A percentile compares a stretch with the other conserved stretches of the same genome.
Evolutionary conservation across 176 grass and related monocot genomes (phyloP).

Genomic region (Oryza nivara): DNA sequence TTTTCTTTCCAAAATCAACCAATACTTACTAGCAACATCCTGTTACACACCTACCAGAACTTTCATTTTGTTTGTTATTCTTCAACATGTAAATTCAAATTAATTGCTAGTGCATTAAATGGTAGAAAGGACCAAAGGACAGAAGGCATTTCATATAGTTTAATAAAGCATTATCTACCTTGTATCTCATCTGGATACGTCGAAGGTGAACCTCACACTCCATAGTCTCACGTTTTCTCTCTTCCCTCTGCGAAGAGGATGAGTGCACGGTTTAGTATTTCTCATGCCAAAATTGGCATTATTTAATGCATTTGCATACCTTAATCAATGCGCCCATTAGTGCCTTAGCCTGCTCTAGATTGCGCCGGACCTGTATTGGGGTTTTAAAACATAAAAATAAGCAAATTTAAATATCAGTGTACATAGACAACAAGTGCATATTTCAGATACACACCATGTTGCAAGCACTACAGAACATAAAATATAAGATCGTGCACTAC

Average conservation of each 20-base stretch:
- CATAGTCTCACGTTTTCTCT: slow-evolving; percentile 63
- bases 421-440: not conserved
- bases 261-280: not conserved
- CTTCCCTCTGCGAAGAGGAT: slow-evolving; percentile 56
- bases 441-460: not conserved
- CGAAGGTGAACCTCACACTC: slow-evolving; percentile 66
- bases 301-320: slow-evolving; percentile 40
- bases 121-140: not conserved
- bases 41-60: not conserved
- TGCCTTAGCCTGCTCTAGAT: slow-evolving; percentile 66
- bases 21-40: no score
- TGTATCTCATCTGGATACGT: slow-evolving; percentile 68
- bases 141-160: not conserved
- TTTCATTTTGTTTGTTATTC: not conserved
- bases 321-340: slow-evolving; percentile 67
- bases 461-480: not conserved
- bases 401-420: not conserved
- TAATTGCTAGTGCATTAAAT: not conserved
- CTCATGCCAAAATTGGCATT: not conserved
- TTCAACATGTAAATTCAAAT: not conserved
- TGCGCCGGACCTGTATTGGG: slow-evolving; percentile 61
- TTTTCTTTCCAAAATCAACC: no score
- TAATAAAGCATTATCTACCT: slow-evolving; percentile 41
- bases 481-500: not conserved
- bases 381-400: slow-evolving; percentile 31